Evolutionary conservation across 2,329 filamentous ascomycete genomes (phyloP).

Genomic region (Emergomyces orientalis): DNA sequence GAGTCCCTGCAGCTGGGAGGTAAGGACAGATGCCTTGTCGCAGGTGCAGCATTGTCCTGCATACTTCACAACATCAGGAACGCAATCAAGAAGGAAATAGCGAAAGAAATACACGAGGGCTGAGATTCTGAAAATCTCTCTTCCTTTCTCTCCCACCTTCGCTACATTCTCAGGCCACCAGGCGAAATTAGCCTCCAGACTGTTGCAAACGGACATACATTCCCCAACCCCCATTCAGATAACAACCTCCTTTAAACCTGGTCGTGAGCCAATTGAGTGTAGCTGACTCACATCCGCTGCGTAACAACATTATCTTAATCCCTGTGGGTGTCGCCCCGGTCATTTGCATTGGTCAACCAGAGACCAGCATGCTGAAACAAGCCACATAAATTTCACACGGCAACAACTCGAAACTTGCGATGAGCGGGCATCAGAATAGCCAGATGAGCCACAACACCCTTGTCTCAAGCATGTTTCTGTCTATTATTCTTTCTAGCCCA

Average conservation of each 20-base stretch:
- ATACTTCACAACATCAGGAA: not conserved
- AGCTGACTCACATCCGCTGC: not conserved
- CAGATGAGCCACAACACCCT: not conserved
- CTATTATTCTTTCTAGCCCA: not conserved
- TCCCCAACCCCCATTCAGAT: not conserved
- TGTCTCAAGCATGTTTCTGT: not conserved
- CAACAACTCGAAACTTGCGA: not conserved
- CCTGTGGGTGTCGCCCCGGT: not conserved
- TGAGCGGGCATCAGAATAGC: not conserved
- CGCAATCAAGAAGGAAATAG: not conserved
- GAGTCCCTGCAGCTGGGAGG: not conserved
- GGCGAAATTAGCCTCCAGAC: not conserved
- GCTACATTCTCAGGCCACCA: not conserved
- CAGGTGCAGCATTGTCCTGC: not conserved
- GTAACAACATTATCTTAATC: not conserved
- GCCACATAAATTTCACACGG: not conserved
- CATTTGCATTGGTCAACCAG: not conserved
- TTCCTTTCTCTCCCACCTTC: not conserved
- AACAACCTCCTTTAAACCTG: not conserved
- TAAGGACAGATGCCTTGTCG: not conserved
- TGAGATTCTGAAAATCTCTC: too few species aligned
- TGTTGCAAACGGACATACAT: not conserved
- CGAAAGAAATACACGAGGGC: not conserved
- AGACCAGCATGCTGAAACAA: not conserved
- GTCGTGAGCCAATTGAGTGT: not conserved